Base-by-base conservation (phyloP, 495 filamentous ascomycete species). In the Talaromyces liani region DNA sequence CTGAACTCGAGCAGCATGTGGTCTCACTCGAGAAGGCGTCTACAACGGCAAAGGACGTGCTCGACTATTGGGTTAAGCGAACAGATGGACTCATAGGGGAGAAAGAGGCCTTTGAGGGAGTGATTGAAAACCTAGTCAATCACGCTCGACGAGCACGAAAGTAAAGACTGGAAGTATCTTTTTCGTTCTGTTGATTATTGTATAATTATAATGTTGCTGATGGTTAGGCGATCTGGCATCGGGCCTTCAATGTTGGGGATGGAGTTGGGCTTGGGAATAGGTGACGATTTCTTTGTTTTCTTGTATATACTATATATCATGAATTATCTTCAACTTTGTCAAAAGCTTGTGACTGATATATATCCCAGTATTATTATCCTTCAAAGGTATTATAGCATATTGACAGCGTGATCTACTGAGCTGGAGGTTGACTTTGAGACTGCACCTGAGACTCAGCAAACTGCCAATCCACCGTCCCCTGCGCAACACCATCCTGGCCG, bases 61-160 rank as follows among this genome's bases (percentile, higher is more conserved):
- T 97, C 34, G 89, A 90, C 63, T 96, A 92, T 68, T 99, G 95
- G 94, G 82, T 91, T 58, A 89, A 88, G 80, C 80, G 87, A 67
- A 87, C 86, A 34, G 92, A 97, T 69, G 88, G 89, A 60, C 89
- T 92, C 61, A 78, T 95, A 61, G 87, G 89, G 29, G 93, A 99
- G 66, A 90, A 95, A 68, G 93, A 97, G 75, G 91, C 91, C 6
- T 97, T 99, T 79, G 94, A 99, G 70, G 91, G 90, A 0, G 94
- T 99, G 8, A 97, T 99, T 81, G 95, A 97, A 77, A 97, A 97
- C 72, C 77, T 99, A 63, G 94, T 99, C 51, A 94, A 89, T 74
- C 94, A 97, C 79, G 94, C 95, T 8, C 82, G 92, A 75, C 91
- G 93, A 71, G 87, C 91, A 56, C 81, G 94, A 71, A 94, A 93